Evolutionary conservation across 2,329 filamentous ascomycete genomes (phyloP).

Genomic region (Fusarium nisikadoi): DNA sequence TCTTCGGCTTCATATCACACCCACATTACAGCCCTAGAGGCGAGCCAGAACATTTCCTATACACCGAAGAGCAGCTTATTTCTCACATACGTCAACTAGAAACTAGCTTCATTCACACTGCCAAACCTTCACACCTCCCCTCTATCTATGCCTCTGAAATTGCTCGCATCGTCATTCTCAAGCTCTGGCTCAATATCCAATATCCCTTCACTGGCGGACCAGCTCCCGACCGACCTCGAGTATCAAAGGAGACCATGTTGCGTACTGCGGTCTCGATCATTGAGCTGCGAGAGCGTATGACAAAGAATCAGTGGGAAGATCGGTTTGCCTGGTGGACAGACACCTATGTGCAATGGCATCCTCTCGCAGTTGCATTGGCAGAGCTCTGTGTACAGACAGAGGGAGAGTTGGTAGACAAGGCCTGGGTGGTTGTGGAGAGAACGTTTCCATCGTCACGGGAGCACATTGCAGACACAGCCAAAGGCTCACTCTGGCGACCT

Average conservation of each 20-base stretch:
- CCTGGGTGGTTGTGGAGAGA: conserved; percentile 61
- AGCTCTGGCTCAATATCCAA: conserved; percentile 58
- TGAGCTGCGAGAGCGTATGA: conserved; percentile 52
- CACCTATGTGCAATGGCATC: conserved; percentile 66
- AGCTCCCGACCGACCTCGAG: conserved; percentile 44
- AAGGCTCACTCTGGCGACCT: conserved; percentile 64
- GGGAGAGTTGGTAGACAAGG: conserved; percentile 58
- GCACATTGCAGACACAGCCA: conserved; percentile 60
- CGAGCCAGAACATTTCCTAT: conserved; percentile 29
- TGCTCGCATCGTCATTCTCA: conserved; percentile 57
- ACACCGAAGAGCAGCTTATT: conserved; percentile 55
- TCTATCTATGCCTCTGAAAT: conserved; percentile 54
- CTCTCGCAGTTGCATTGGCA: conserved; percentile 62
- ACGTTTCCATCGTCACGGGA: conserved; percentile 57
- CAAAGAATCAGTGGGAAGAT: conserved; percentile 47
- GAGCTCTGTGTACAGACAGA: conserved; percentile 61
- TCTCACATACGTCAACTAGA: conserved; percentile 53
- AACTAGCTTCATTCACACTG: conserved; percentile 51
- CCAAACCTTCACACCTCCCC: conserved; percentile 47
- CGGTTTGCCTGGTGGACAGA: conserved; percentile 61
- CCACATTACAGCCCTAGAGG: conserved; percentile 42
- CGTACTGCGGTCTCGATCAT: conserved; percentile 60
- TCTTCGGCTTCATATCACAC: conserved; percentile 54
- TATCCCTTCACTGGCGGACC: conserved; percentile 55
- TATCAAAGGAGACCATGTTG: conserved; percentile 56